Evolutionary conservation across 2,329 filamentous ascomycete genomes (phyloP).

Genomic region (Corynespora cassiicola): DNA sequence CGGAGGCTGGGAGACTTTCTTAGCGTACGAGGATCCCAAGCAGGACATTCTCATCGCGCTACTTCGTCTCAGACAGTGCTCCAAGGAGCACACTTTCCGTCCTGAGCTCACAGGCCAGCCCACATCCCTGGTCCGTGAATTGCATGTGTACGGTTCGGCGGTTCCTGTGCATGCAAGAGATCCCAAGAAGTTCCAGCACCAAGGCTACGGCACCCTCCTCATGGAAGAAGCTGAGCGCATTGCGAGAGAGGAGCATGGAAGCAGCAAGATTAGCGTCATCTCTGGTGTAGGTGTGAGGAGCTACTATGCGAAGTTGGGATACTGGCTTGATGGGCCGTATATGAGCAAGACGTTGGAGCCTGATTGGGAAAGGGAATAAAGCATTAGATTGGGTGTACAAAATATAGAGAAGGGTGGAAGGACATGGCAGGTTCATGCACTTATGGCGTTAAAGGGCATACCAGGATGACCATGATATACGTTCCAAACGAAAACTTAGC

Average conservation of each 20-base stretch:
- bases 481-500: too few relatives aligned
- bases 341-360: conserved; percentile 47
- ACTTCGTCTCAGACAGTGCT: conserved; percentile 88
- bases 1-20: conserved; percentile 96
- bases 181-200: conserved; percentile 96
- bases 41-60: conserved; percentile 96
- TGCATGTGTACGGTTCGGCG: conserved; percentile 96
- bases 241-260: conserved; percentile 91
- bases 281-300: conserved; percentile 96
- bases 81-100: conserved; percentile 88
- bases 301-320: conserved; percentile 93
- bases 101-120: conserved; percentile 85
- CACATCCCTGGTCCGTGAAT: conserved; percentile 88
- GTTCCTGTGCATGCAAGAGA: conserved; percentile 97
- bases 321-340: conserved; percentile 91
- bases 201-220: conserved; percentile 91
- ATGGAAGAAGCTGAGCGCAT: conserved; percentile 99
- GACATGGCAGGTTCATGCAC: too few relatives aligned
- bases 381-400: too few relatives aligned
- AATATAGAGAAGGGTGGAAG: too few relatives aligned
- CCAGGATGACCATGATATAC: too few relatives aligned
- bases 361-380: conserved; percentile 41
- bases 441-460: too few relatives aligned
- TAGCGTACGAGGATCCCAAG: conserved; percentile 97
- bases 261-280: conserved; percentile 93